Base-by-base conservation (phyloP, 2,329 filamentous ascomycete species). In the Scleromitrula shiraiana region DNA sequence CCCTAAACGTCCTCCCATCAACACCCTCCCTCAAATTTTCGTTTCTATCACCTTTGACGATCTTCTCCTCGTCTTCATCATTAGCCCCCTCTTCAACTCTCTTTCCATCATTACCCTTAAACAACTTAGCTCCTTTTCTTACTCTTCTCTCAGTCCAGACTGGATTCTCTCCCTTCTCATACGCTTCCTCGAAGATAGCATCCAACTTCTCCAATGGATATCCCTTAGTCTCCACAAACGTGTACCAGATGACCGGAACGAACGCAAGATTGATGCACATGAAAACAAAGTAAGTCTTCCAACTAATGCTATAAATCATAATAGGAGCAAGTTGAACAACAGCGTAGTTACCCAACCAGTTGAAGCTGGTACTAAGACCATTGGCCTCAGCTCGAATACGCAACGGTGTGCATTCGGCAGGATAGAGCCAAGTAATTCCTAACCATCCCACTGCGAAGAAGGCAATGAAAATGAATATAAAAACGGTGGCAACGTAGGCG, bases 311-410 rank as follows among this genome's bases (percentile, higher is more conserved):
- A 9, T 46, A 49, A 32, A 71, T 65, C 2, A 71, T 70, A 29
- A 60, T 62, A 4, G 66, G 64, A 1, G 73, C 76, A 14, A 66
- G 64, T 23, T 74, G 66, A 0, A 80, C 77, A 41, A 84, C 75
- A 7, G 82, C 74, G 51, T 85, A 80, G 61, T 82, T 82, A 63
- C 80, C 81, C 42, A 79, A 75, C 59, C 55, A 64, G 42, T 63
- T 64, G 33, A 62, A 65, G 1, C 62, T 65, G 3, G 68, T 70
- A 7, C 64, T 64, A 8, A 80, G 60, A 9, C 77, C 78, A 52
- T 79, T 80, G 27, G 77, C 77, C 0, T 76, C 76, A 0, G 78
- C 78, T 1, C 73, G 64, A 49, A 73, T 74, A 7, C 67, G 64
- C 5, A 76, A 63, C 1, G 71, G 70, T 23, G 78, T 74, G 38